These are phyloP conservation scores for Kockiozyma suomiensis DNA, from an alignment of 805 yeast genomes.

Conservation along the genomic window DNA sequence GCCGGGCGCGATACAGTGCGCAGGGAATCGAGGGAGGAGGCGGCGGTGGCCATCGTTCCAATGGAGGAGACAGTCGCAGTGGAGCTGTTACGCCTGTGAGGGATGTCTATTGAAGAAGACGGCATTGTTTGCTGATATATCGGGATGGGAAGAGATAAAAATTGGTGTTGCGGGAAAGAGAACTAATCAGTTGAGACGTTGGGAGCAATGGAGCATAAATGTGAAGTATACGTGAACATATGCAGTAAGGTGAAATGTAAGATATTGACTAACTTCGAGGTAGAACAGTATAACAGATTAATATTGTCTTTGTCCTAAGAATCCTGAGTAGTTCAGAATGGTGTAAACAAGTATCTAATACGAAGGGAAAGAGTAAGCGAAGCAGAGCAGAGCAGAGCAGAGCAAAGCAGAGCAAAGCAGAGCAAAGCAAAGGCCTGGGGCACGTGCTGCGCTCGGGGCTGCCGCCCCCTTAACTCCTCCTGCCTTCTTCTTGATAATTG, in stretches of 20 bases:
- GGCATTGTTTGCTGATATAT: background rate
- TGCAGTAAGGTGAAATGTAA: too few relatives aligned
- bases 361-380: too few relatives aligned
- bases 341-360: too few relatives aligned
- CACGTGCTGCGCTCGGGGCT: conserved; percentile 4
- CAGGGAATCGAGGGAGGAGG: conserved; percentile 10
- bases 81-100: conserved; percentile 6
- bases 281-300: too few relatives aligned
- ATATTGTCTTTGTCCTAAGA: too few relatives aligned
- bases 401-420: too few relatives aligned
- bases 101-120: conserved; percentile 15
- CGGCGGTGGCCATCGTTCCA: conserved; percentile 20
- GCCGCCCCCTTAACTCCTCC: background rate
- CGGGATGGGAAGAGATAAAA: background rate
- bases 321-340: too few relatives aligned
- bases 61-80: conserved; percentile 12
- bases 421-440: too few relatives aligned
- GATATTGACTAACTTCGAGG: too few relatives aligned
- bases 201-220: conserved; percentile 4
- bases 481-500: too few relatives aligned
- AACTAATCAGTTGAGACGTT: background rate
- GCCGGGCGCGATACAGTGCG: conserved; percentile 12
- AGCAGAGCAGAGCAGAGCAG: too few relatives aligned
- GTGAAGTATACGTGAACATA: too few relatives aligned
- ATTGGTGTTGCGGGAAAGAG: background rate